Evolutionary conservation across 257 asterid genomes (phyloP).

Genomic region (Solanum medicagineum): DNA sequence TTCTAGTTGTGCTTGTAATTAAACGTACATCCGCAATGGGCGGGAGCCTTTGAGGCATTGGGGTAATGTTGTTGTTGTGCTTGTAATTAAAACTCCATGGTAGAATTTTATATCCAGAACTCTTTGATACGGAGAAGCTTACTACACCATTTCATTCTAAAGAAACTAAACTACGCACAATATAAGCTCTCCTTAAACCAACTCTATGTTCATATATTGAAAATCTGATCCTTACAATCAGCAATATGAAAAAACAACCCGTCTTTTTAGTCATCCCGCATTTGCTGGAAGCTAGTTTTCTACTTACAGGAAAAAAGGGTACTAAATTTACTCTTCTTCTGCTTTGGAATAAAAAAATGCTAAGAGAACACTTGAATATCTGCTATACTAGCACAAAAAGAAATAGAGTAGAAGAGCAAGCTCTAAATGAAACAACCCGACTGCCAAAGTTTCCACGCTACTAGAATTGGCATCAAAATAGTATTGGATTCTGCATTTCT

Average conservation of each 20-base stretch:
- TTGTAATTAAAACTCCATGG: neutral
- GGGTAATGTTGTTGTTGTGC: too few relatives aligned
- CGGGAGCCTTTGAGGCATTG: too few relatives aligned
- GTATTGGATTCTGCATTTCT: neutral
- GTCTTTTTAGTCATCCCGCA: neutral
- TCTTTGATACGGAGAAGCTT: neutral
- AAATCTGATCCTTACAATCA: neutral
- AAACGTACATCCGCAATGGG: too few relatives aligned
- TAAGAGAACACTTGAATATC: neutral
- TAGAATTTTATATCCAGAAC: neutral
- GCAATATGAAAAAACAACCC: neutral
- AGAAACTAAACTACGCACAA: neutral
- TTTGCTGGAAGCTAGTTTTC: neutral
- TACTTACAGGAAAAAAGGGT: neutral
- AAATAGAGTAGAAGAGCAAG: neutral
- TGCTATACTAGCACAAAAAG: neutral
- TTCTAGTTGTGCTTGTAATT: neutral
- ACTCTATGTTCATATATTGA: neutral
- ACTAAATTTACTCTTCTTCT: neutral
- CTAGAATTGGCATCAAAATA: neutral
- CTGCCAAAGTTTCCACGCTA: neutral
- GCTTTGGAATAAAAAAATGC: neutral
- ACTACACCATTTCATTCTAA: neutral
- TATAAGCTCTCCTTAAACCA: neutral
- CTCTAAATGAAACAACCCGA: neutral